Base-by-base conservation (phyloP, 2,329 filamentous ascomycete genomes). In the Ophiostoma angusticollis region DNA sequence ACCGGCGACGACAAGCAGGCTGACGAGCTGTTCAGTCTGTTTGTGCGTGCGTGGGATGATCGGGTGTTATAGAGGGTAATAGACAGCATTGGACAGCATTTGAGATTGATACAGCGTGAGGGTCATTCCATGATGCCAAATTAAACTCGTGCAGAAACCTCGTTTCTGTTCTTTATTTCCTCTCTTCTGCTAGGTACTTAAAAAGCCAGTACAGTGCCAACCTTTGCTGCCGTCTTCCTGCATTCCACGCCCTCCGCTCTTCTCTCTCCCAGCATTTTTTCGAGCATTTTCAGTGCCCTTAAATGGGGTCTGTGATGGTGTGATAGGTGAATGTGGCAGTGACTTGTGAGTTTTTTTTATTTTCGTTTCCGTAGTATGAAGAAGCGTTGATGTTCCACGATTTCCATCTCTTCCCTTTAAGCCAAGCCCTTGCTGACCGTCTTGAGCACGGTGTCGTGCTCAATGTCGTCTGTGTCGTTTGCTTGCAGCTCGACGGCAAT, bases 391-490 rank as follows among this genome's bases (percentile, higher is more conserved):
- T 14, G 31, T 9, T 21, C 18, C 23, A 8, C 18, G 61, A 66
- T 27, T 14, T 19, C 11, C 8, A 9, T 34, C 19, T 31, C 17
- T 37, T 23, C 30, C 29, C 14, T 37, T 39, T 46, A 69, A 54
- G 71, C 67, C 54, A 67, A 57, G 53, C 72, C 68, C 70, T 78
- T 75, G 70, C 70, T 75, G 63, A 79, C 69, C 44, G 64, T 67
- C 62, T 69, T 71, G 60, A 85, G 64, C 57, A 89, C 70, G 54
- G 67, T 70, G 48, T 82, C 75, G 61, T 76, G 78, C 66, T 87
- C 82, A 56, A 91, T 82, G 61, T 89, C 83, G 60, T 85, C 80
- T 50, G 65, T 62, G 61, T 89, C 83, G 67, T 87, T 87, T 67
- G 82, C 83, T 69, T 91, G 83, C 53, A 87, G 70, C 59, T 89